Evolutionary conservation across 257 asterid species (phyloP), one percentile per base, ranked within the genome.

Genomic region (Penstemon eatonii): DNA sequence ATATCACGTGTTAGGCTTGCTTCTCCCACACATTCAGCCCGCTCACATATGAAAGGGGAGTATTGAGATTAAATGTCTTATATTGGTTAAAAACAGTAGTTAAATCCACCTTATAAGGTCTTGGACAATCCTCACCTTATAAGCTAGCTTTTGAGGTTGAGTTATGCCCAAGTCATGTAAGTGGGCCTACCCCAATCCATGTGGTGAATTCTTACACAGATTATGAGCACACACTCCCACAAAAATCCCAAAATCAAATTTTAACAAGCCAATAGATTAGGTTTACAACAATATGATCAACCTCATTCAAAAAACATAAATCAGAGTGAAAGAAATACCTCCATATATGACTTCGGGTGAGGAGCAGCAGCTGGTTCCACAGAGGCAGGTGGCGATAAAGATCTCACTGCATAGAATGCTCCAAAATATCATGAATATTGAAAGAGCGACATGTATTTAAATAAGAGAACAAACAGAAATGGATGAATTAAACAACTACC

Each of bases 271-370:
- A n/a, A 38, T 44, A 69, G 19, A 8, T 10, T 25, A 59, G 39
- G 7, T 15, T 63, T 13, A 12, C 36, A 56, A 40, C 51, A 74
- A 44, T 5, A 19, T 7, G 37, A 58, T 61, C 47, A 15, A 33
- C 36, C 40, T 60, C 53, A 8, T 51, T 39, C 44, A 8, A 10
- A 12, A 49, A 44, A 6, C 3, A 37, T 11, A 53, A 10, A 36
- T 56, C 18, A 50, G 69, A 73, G 62, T 5, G 69, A 60, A 54
- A 72, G 41, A 68, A 38, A 57, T 82, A 93, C 98, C 87, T 94
- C 99, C 95, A 79, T 86, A 71, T 94, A 94, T 7, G 99, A 86
- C 77, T 83, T 80, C 5, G 96, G 89, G 65, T 89, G 95, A 74
- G 91, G 91, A 67, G 89, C 84, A 68, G 42, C 86, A 66, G 98